A percentile compares a stretch with the other conserved stretches of the same genome.
Evolutionary conservation across 139 green algal species (phyloP).

Genomic region (Chlorella vulgaris): DNA sequence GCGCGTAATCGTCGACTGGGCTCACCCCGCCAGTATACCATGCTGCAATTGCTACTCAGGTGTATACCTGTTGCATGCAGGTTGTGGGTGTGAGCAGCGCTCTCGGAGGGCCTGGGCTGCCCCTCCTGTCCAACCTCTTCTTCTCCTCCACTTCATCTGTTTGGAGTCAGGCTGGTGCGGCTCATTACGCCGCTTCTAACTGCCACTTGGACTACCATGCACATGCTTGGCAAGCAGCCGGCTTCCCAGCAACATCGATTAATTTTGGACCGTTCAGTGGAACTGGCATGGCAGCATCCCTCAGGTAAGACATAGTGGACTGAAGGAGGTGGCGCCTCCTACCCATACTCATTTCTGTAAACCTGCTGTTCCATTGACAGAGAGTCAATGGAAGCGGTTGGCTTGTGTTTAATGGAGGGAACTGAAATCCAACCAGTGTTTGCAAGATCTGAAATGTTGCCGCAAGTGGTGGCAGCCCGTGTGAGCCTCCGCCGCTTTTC

Average conservation of each 20-base stretch:
- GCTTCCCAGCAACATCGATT: conserved; percentile 26
- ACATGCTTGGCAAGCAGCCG: neutral
- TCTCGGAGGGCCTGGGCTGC: neutral
- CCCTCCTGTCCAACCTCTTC: neutral
- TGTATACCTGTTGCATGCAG: too few species aligned
- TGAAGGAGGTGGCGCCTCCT: too few species aligned
- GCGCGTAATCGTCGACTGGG: neutral
- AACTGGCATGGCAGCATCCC: conserved; percentile 36
- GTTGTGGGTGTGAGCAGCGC: conserved; percentile 5
- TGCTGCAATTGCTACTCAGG: too few species aligned
- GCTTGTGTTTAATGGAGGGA: neutral
- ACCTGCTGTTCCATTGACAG: neutral
- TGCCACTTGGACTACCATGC: conserved; percentile 32
- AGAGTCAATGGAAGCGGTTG: conserved; percentile 18
- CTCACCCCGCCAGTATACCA: too few species aligned
- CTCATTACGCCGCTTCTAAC: conserved; percentile 52
- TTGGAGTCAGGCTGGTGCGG: conserved; percentile 47
- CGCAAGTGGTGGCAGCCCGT: conserved; percentile 1
- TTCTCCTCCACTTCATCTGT: conserved; percentile 51
- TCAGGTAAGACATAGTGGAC: conserved; percentile 10
- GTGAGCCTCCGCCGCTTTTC: conserved; percentile 26
- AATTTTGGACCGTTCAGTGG: conserved; percentile 46
- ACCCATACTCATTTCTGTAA: neutral
- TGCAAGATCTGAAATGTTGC: neutral
- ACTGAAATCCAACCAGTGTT: neutral